Evolutionary conservation across 768 basidiomycete genomes (phyloP).

Genomic region (Macrocybe gigantea): DNA sequence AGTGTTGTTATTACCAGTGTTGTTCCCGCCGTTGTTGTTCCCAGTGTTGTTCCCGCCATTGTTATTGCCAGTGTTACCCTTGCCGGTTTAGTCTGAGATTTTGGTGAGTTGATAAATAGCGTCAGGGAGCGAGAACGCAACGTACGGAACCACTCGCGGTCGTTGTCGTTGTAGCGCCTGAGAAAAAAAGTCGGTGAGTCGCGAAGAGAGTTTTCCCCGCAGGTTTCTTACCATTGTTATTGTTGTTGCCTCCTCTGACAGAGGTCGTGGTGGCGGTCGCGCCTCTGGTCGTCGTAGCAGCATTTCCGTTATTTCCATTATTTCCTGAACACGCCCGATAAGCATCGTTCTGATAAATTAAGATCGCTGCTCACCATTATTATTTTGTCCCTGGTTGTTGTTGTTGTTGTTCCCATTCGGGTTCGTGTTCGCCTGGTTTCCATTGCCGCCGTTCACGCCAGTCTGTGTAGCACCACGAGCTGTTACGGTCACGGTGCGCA

Average conservation of each 20-base stretch:
- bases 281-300: not conserved
- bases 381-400: slow-evolving; percentile 6
- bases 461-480: slow-evolving; percentile 14
- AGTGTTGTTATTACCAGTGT: not conserved
- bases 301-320: not conserved
- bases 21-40: slow-evolving; percentile 4
- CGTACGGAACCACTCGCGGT: slow-evolving; percentile 1
- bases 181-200: no score
- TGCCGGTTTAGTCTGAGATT: not conserved
- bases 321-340: not conserved
- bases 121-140: not conserved
- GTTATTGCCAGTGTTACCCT: slow-evolving; percentile 5
- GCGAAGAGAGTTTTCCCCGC: not conserved
- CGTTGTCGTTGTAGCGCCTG: slow-evolving; percentile 1
- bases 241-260: not conserved
- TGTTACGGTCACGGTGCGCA: slow-evolving; percentile 30
- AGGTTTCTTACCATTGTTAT: not conserved
- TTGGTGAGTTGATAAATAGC: not conserved
- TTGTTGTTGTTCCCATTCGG: slow-evolving; percentile 11
- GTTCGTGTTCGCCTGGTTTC: slow-evolving; percentile 1
- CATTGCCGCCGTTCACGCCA: slow-evolving; percentile 7
- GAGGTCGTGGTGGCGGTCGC: not conserved
- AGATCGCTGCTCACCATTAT: slow-evolving; percentile 1
- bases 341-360: not conserved
- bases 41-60: not conserved